Base-by-base conservation (phyloP, 208 protist genomes). In the Crithidia thermophila region DNA sequence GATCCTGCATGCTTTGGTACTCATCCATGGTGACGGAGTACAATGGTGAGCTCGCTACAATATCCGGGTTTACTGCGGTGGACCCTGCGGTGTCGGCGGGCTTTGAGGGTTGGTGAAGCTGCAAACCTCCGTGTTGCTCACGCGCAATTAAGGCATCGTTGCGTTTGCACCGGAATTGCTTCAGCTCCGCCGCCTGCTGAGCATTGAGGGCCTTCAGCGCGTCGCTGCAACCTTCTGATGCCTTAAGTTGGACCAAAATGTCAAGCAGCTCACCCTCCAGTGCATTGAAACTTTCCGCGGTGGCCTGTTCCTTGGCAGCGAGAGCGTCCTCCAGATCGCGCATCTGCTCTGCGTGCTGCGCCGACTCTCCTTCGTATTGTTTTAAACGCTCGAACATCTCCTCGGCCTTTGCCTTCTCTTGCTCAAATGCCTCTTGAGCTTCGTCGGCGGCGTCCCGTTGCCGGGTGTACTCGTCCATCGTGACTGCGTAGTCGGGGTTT, bases 251-350 rank as follows among this genome's bases (percentile, higher is more conserved):
- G 0, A 69, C 16, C 2, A 80, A 16, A 25, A 76, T 28, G 9
- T 80, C 75, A 18, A 75, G 28, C 37, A 76, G 10, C 20, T 80
- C 75, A 10, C 9, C 5, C 45, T 80, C 75, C 4, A 80, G 23
- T 4, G 68, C 63, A 25, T 40, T 46, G 20, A 59, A 49, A 13
- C 43, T 43, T 4, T 64, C 40, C 4, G 23, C 18, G 0, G 30
- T 65, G 14, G 43, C 45, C n/a, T 65, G 3, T 1, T 53, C 37
- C 7, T 63, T 53, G 2, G 51, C 62, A 13, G 45, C 52, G 0
- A 77, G 37, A 0, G 74, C 68, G 14, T 77, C 55, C 23, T 71
- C 31, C 0, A 77, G 43, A 21, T 73, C 58, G 7, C 47, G 51
- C 3, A 72, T 52, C 4, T 69, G 62, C 5, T 42, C 51, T 0